These are phyloP conservation scores for Grosmannia clavigera DNA, from an alignment of 2,329 filamentous ascomycete species.

Conservation along the genomic window DNA sequence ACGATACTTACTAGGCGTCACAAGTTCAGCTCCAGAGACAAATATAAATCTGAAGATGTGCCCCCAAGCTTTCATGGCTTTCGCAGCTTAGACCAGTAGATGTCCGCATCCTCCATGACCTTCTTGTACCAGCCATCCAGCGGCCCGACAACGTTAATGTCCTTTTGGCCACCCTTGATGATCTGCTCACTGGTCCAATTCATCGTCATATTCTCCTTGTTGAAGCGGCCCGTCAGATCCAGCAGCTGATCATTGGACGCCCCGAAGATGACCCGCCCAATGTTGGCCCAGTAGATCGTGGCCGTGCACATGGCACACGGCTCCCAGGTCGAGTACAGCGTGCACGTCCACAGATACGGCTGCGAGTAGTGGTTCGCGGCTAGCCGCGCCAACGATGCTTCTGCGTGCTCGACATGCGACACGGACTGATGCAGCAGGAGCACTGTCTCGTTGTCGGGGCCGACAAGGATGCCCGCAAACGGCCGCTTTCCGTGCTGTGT, in stretches of 20 bases:
- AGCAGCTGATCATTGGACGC: conserved; percentile 34
- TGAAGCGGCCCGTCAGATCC: conserved; percentile 30
- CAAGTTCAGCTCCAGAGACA: too few relatives aligned
- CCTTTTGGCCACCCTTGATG: background rate
- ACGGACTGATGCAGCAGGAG: conserved; percentile 36
- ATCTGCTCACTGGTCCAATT: background rate
- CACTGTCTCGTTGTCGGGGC: conserved; percentile 34
- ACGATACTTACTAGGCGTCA: too few relatives aligned
- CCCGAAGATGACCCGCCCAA: conserved; percentile 37
- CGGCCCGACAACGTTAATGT: background rate
- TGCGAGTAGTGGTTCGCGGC: conserved; percentile 34
- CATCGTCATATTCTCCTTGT: conserved; percentile 40
- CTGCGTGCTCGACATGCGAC: conserved; percentile 40
- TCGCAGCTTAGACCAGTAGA: background rate
- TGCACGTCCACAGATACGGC: conserved; percentile 34
- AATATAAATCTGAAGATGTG: too few relatives aligned
- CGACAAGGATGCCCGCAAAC: conserved; percentile 32
- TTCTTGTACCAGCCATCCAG: background rate
- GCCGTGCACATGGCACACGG: conserved; percentile 39
- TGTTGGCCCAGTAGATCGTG: conserved; percentile 32
- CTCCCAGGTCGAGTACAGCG: conserved; percentile 40
- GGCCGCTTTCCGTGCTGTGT: conserved; percentile 31
- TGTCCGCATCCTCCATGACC: background rate
- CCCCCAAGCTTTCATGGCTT: background rate
- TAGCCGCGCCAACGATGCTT: conserved; percentile 34